Evolutionary conservation across 1,284 basidiomycete genomes (phyloP).

Genomic region (Microstroma glucosiphilum): DNA sequence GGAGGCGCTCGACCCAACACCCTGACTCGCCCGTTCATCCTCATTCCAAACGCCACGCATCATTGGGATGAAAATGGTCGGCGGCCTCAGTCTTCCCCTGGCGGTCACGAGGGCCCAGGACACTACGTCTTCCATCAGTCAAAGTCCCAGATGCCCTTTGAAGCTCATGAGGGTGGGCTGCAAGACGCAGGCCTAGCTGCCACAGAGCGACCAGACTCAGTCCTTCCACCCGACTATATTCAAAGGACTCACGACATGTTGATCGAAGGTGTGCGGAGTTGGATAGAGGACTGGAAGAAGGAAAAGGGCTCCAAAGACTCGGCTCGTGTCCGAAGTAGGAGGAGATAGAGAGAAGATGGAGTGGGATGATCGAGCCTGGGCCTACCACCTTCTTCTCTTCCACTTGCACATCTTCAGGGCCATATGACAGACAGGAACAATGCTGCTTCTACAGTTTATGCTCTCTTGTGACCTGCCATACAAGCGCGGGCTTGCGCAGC

Average conservation of each 20-base stretch:
- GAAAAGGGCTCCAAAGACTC: not conserved
- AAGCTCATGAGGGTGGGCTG: too few relatives aligned
- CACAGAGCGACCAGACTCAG: not conserved
- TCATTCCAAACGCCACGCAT: slow-evolving; percentile 62
- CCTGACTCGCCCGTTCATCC: slow-evolving; percentile 69
- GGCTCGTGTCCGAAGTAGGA: too few relatives aligned
- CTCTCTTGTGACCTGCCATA: too few relatives aligned
- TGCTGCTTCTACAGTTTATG: too few relatives aligned
- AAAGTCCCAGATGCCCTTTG: too few relatives aligned
- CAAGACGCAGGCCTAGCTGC: too few relatives aligned
- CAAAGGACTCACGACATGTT: not conserved
- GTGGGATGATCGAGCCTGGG: too few relatives aligned
- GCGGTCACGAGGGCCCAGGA: not conserved
- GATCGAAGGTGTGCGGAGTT: not conserved
- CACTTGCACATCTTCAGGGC: too few relatives aligned
- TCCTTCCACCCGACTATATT: not conserved
- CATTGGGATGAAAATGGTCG: slow-evolving; percentile 35
- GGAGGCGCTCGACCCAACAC: slow-evolving; percentile 68
- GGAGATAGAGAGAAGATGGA: too few relatives aligned
- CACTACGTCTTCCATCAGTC: not conserved
- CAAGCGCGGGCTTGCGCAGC: too few relatives aligned
- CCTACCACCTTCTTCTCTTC: too few relatives aligned
- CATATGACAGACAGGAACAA: too few relatives aligned
- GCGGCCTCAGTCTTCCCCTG: not conserved
- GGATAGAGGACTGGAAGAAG: slow-evolving; percentile 4